Conservation (phyloP, 2,329 filamentous ascomycete genomes). For the Ciborinia camelliae region DNA sequence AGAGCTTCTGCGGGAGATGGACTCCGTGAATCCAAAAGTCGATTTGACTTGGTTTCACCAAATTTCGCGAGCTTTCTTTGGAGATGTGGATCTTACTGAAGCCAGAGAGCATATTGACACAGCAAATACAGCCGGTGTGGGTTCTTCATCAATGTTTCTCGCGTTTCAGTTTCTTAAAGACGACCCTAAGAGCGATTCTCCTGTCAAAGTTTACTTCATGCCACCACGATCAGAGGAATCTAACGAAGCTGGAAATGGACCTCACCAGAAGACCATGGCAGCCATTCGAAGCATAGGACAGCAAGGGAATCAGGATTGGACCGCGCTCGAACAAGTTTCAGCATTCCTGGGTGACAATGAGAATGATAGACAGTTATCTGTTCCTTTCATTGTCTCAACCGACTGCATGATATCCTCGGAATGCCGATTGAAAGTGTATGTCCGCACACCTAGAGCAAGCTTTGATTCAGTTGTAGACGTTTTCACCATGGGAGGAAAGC, state of each 20-base stretch:
- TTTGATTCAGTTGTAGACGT: conserved; percentile 6
- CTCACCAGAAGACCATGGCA: background rate
- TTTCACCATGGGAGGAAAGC: background rate
- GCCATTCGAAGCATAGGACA: background rate
- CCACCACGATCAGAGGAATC: background rate
- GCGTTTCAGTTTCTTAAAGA: background rate
- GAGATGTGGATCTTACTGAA: background rate
- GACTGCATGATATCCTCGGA: background rate
- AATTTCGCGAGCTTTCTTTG: background rate
- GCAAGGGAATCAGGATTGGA: background rate
- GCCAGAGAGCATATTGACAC: background rate
- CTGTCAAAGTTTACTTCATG: background rate
- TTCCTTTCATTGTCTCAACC: conserved; percentile 3
- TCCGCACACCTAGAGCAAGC: conserved; percentile 1
- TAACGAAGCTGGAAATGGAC: background rate
- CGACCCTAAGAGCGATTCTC: conserved; percentile 5
- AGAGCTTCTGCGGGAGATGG: background rate
- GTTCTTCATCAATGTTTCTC: conserved; percentile 2
- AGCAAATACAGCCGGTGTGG: background rate
- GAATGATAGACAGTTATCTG: background rate
- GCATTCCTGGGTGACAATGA: background rate
- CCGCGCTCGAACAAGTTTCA: background rate
- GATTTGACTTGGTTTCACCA: conserved; percentile 4
- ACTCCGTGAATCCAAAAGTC: background rate
- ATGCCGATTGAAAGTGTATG: conserved; percentile 3